A percentile compares a stretch with the other conserved stretches of the same genome.
Evolutionary conservation across 176 grass and related monocot species (phyloP).

Genomic region (Tuctoria greenei): DNA sequence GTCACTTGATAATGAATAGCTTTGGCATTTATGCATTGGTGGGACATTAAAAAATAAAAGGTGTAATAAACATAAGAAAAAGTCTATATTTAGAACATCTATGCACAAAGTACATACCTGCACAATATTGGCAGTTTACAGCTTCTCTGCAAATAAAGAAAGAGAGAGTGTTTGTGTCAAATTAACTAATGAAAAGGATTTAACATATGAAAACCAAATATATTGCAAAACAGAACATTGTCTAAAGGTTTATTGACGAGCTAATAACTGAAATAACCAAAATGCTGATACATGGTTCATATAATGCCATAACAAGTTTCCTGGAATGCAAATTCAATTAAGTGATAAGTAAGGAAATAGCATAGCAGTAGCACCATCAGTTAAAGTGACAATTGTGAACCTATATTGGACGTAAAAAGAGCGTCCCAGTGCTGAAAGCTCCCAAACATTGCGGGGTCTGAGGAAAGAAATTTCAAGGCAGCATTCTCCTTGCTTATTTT

Average conservation of each 20-base stretch:
- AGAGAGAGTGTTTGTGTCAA: constrained; percentile 35
- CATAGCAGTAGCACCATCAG: constrained; percentile 25
- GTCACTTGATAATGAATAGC: constrained; percentile 6
- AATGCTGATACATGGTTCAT: constrained; percentile 11
- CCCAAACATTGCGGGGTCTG: no score
- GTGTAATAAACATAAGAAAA: constrained; percentile 15
- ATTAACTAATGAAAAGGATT: constrained; percentile 29
- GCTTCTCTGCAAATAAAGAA: constrained; percentile 71
- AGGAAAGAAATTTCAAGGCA: no score
- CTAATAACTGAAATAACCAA: not conserved
- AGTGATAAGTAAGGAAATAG: constrained; percentile 22
- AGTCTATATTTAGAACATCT: constrained; percentile 2
- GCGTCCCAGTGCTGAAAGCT: no score
- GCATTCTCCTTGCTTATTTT: no score
- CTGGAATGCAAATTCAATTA: not conserved
- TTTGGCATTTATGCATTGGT: constrained; percentile 18
- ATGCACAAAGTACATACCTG: constrained; percentile 59
- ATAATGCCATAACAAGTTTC: constrained; percentile 20
- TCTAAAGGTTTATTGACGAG: constrained; percentile 7
- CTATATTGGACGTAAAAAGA: no score
- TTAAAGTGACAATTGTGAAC: not conserved
- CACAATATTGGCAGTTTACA: constrained; percentile 80
- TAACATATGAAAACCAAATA: constrained; percentile 20
- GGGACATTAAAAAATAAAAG: constrained; percentile 31
- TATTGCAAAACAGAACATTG: constrained; percentile 26